Evolutionary conservation across 805 yeast species (phyloP).

Genomic region (Candida awuae): DNA sequence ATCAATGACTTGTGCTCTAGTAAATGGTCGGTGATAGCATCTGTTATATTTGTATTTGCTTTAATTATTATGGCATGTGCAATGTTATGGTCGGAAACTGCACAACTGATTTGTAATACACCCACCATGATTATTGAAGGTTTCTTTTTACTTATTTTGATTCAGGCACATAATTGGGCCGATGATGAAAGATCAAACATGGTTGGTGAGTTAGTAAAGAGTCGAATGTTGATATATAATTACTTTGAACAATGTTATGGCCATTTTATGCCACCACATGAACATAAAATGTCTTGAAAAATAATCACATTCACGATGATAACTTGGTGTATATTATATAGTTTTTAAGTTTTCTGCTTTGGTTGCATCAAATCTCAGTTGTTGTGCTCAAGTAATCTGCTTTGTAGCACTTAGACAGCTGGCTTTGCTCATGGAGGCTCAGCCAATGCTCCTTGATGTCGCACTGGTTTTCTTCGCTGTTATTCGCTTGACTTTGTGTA

Average conservation of each 20-base stretch:
- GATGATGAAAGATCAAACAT: conserved; percentile 12
- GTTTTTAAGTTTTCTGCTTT: too few relatives aligned
- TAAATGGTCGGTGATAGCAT: conserved; percentile 26
- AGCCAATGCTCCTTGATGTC: too few relatives aligned
- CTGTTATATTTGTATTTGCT: conserved; percentile 25
- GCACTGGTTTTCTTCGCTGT: too few relatives aligned
- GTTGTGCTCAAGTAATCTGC: too few relatives aligned
- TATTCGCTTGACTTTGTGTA: too few relatives aligned
- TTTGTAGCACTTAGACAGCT: too few relatives aligned
- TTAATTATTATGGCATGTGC: conserved; percentile 29
- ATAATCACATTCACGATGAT: too few relatives aligned
- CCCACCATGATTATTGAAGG: conserved; percentile 40
- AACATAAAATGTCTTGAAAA: too few relatives aligned
- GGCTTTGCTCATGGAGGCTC: too few relatives aligned
- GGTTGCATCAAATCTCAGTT: too few relatives aligned
- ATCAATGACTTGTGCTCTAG: conserved; percentile 29
- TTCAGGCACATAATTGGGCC: conserved; percentile 32
- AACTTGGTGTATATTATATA: too few relatives aligned
- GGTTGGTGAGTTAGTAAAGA: conserved; percentile 9
- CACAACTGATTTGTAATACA: conserved; percentile 33
- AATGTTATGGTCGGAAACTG: conserved; percentile 33
- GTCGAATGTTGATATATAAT: conserved; percentile 9
- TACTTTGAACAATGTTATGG: conserved; percentile 1
- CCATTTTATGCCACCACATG: too few relatives aligned
- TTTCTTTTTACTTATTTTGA: conserved; percentile 31